phyloP scores from a whole-genome alignment of 139 green algal genomes.

The Micromonas commoda region DNA sequence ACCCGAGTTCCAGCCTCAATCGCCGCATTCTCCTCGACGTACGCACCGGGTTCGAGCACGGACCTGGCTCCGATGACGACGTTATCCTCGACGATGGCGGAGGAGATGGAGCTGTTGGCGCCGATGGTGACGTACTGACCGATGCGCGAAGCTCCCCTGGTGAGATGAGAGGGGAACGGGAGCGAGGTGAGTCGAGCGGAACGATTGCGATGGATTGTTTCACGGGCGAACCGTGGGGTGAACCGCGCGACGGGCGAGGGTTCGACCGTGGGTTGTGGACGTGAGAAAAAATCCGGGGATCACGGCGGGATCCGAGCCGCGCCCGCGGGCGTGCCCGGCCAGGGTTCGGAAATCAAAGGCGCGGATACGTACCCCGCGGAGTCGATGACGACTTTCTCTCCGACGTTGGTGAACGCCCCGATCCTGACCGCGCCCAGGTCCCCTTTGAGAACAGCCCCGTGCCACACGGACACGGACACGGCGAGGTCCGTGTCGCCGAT shows the following conservation, averaged over 20 bases:
- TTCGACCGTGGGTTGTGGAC: too few relatives aligned
- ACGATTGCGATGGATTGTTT: too few relatives aligned
- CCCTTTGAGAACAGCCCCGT: slow-evolving; percentile 77
- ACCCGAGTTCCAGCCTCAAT: slow-evolving; percentile 78
- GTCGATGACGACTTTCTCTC: slow-evolving; percentile 84
- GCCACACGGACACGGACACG: slow-evolving; percentile 74
- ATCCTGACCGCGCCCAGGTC: slow-evolving; percentile 86
- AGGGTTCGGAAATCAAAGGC: neutral
- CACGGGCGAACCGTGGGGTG: neutral
- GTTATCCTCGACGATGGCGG: slow-evolving; percentile 42
- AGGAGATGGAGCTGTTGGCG: slow-evolving; percentile 31
- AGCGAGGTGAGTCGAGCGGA: too few relatives aligned
- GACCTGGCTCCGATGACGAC: slow-evolving; percentile 40
- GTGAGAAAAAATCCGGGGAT: too few relatives aligned
- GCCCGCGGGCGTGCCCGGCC: too few relatives aligned
- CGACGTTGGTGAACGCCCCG: slow-evolving; percentile 76
- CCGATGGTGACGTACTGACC: slow-evolving; percentile 44
- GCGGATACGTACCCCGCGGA: slow-evolving; percentile 62
- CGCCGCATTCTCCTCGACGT: slow-evolving; percentile 67
- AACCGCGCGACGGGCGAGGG: neutral
- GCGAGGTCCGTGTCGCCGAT: slow-evolving; percentile 87
- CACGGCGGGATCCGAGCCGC: too few relatives aligned
- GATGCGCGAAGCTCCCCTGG: slow-evolving; percentile 8
- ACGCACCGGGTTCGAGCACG: slow-evolving; percentile 4
- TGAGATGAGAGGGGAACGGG: too few relatives aligned